These are phyloP conservation scores for Lantana camara DNA, from an alignment of 257 asterid genomes.

Conservation along the genomic window DNA sequence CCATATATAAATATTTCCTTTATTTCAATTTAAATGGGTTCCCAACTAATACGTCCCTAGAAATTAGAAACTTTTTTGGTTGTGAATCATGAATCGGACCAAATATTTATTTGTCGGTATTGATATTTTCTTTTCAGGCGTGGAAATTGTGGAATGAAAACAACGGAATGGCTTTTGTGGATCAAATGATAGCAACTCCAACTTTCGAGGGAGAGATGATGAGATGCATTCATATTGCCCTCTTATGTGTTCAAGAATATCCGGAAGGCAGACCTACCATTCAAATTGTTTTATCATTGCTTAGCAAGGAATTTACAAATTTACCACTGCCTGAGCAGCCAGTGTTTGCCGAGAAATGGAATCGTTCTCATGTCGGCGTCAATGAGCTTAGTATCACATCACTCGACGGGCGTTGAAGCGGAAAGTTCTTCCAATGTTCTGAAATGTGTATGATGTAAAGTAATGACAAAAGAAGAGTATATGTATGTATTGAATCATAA, in stretches of 20 bases:
- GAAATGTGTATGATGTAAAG: too few relatives aligned
- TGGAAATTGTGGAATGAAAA: constrained; percentile 22
- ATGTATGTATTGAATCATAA: too few relatives aligned
- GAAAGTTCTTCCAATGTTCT: too few relatives aligned
- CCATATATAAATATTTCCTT: too few relatives aligned
- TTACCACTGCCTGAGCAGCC: constrained; percentile 9
- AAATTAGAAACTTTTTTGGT: too few relatives aligned
- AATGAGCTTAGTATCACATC: too few relatives aligned
- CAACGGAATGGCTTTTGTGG: neutral
- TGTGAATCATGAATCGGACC: too few relatives aligned
- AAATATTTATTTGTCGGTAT: too few relatives aligned
- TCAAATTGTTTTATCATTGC: constrained; percentile 15
- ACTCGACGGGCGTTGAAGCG: too few relatives aligned
- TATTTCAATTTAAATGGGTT: too few relatives aligned
- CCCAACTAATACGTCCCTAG: too few relatives aligned
- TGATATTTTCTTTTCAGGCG: neutral
- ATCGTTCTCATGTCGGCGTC: neutral
- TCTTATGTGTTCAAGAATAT: constrained; percentile 20
- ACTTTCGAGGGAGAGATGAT: neutral
- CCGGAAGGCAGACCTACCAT: constrained; percentile 2
- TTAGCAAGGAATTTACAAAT: constrained; percentile 2
- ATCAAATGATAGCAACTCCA: constrained; percentile 2
- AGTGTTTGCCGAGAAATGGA: constrained; percentile 9
- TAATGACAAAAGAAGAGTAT: too few relatives aligned
- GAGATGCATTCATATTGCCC: constrained; percentile 2